These are phyloP conservation scores for Termitomyces sp. DNA, from an alignment of 768 basidiomycete genomes.

Conservation along the genomic window DNA sequence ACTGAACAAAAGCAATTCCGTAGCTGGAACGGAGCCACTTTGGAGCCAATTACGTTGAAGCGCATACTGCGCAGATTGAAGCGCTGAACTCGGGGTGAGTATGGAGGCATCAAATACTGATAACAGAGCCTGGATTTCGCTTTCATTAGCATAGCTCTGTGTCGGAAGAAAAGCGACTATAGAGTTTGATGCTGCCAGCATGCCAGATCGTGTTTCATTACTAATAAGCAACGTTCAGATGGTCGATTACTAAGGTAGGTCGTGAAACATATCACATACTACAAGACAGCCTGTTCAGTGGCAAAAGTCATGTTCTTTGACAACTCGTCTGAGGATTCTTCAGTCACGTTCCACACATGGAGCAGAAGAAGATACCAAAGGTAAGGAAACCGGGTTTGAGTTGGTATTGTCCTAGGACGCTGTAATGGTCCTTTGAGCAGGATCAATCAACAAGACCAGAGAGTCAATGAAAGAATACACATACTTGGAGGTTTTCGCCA, in stretches of 20 bases:
- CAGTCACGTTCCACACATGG: not conserved
- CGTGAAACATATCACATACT: not conserved
- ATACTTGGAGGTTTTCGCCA: conserved; percentile 2
- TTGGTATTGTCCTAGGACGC: not conserved
- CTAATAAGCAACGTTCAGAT: not conserved
- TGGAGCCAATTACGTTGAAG: not conserved
- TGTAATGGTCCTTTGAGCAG: not conserved
- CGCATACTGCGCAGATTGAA: not conserved
- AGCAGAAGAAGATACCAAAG: not conserved
- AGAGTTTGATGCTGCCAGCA: not conserved
- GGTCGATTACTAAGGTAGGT: not conserved
- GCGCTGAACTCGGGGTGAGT: not conserved
- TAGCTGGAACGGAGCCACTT: not conserved
- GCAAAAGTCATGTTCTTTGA: not conserved
- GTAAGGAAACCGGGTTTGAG: not conserved
- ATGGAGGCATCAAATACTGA: not conserved
- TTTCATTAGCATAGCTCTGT: not conserved
- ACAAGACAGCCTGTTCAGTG: not conserved
- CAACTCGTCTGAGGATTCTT: not conserved
- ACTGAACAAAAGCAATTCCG: not conserved
- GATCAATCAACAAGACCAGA: too few relatives aligned
- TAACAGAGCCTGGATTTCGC: not conserved
- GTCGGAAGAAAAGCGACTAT: not conserved
- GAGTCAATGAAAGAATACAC: too few relatives aligned
- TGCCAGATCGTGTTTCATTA: not conserved